These are phyloP conservation scores for Aureobasidium sp. DNA, from an alignment of 2,329 filamentous ascomycete genomes.

Conservation along the genomic window DNA sequence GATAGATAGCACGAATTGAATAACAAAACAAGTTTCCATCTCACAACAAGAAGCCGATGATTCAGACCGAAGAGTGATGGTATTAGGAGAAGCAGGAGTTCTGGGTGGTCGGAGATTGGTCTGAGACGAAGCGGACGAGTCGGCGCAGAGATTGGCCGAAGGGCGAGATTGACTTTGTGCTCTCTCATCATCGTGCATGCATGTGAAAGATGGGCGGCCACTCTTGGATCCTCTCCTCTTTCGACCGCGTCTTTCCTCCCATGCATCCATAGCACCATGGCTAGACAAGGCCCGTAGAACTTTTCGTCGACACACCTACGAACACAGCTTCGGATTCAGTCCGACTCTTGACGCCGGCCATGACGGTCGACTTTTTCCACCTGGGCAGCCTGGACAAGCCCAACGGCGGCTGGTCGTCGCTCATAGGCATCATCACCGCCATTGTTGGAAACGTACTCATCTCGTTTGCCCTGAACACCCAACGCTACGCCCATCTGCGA, in stretches of 20 bases:
- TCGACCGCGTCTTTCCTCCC: neutral
- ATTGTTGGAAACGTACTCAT: slow-evolving; percentile 92
- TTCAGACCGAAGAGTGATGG: neutral
- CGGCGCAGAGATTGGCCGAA: slow-evolving; percentile 8
- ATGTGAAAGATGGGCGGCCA: slow-evolving; percentile 6
- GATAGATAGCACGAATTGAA: slow-evolving; percentile 1
- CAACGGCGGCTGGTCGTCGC: slow-evolving; percentile 65
- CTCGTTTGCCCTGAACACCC: slow-evolving; percentile 90
- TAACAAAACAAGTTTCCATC: too few relatives aligned
- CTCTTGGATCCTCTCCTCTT: neutral
- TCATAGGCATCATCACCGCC: slow-evolving; percentile 90
- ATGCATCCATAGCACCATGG: neutral
- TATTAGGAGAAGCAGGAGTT: neutral
- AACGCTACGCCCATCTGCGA: slow-evolving; percentile 87
- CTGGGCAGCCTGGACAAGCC: neutral
- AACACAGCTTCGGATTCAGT: neutral
- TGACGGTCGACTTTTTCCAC: slow-evolving; percentile 6
- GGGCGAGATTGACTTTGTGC: slow-evolving; percentile 2
- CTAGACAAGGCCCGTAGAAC: neutral
- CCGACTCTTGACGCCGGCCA: slow-evolving; percentile 3
- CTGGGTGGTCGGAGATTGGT: neutral
- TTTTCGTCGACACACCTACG: neutral
- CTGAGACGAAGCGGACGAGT: neutral
- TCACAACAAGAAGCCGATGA: too few relatives aligned
- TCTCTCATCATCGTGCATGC: slow-evolving; percentile 14